Evolutionary conservation across 768 basidiomycete genomes (phyloP), one percentile per base, ranked within the genome.

Genomic region (Amanita pallidorosea): DNA sequence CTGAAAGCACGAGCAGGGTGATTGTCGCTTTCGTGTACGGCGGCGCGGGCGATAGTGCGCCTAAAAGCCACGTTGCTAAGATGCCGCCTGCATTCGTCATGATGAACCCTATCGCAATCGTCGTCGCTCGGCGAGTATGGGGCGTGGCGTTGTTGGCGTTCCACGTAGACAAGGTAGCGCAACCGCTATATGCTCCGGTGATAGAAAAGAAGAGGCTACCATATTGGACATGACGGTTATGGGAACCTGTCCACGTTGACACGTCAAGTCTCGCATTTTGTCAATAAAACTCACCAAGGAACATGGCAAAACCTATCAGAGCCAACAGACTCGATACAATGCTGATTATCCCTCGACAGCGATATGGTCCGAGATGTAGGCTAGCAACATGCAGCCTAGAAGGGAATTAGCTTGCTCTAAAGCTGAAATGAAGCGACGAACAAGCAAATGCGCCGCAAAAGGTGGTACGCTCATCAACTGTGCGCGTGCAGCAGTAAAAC

Each of bases 381-480:
- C 72, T 4, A 55, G 59, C 25, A 63, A 50, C 54, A 70, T 65
- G 1, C 62, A 63, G 9, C 67, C 70, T 71, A 29, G n/a, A 29
- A 11, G 27, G 25, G 35, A 5, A 40, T 41, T 20, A 44, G 27
- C 34, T 51, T 51, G 20, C 15, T 3, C 5, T 3, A 13, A 12
- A 18, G 17, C 12, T 9, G 31, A 51, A 8, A 55, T 1, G 11
- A 33, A n/a, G 25, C 3, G 13, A 62, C 76, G 55, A 31, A 76
- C 77, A 60, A 17, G 69, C 60, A 57, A 79, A 80, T 15, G 75
- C 76, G 56, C 54, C 2, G 72, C 75, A 40, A 74, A 81, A 2
- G 80, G 80, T 12, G 73, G 72, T 2, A 84, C 83, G 12, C 75
- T 80, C 71, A 81, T 77, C 2, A 85, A 67, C 57, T 85, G 81